Conservation (phyloP, 164 flowering plant species). For the Liriodendron chinense region DNA sequence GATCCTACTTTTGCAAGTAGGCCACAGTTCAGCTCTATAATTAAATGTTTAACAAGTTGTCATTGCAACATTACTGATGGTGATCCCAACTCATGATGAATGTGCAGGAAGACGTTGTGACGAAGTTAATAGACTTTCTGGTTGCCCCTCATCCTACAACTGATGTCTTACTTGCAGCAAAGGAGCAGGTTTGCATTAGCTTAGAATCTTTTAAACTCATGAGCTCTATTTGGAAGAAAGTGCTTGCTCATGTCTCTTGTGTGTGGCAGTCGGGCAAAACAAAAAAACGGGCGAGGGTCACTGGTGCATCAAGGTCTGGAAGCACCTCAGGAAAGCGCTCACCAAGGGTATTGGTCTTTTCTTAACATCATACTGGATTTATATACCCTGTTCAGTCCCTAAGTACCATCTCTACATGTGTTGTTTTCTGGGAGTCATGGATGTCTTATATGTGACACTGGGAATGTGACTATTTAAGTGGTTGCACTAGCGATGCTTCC, state of each 20-base stretch:
- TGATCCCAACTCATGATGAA: conserved; percentile 3
- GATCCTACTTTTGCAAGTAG: too few species aligned
- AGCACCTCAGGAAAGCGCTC: conserved; percentile 46
- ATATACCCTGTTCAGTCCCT: neutral
- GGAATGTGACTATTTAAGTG: too few species aligned
- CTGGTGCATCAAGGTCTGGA: conserved; percentile 42
- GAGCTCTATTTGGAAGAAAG: neutral
- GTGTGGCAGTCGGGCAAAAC: conserved; percentile 48
- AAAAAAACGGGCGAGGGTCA: conserved; percentile 68
- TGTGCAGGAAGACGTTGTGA: conserved; percentile 80
- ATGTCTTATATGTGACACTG: too few species aligned
- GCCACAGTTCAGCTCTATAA: too few species aligned
- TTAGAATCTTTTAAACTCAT: neutral
- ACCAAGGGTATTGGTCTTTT: conserved; percentile 8
- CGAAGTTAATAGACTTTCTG: conserved; percentile 76
- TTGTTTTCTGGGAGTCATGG: too few species aligned
- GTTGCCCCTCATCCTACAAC: conserved; percentile 73
- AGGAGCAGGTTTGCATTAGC: conserved; percentile 51
- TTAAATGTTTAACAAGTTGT: neutral
- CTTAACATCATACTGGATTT: neutral
- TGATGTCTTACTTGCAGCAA: conserved; percentile 66
- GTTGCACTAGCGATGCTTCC: too few species aligned
- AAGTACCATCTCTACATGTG: too few species aligned
- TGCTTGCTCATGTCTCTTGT: neutral
- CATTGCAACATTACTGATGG: neutral